Base-by-base conservation (phyloP, 208 protist species). In the Leishmania aethiopica region DNA sequence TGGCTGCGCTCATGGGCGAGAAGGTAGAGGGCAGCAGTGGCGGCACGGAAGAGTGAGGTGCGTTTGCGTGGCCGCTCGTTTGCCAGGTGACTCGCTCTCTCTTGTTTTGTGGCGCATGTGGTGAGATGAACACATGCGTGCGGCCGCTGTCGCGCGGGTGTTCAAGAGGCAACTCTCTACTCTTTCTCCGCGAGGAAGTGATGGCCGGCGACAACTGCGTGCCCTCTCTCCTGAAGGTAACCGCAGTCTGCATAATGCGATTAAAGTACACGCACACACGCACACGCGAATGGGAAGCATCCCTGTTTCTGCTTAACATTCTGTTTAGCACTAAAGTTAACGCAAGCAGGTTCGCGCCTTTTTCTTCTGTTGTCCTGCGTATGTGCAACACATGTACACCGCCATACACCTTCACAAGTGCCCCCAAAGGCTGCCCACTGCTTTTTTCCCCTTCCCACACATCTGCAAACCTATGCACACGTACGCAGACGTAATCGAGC, bases 1-100 rank as follows among this genome's bases (percentile, higher is more conserved):
- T 93, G 19, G 86, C 88, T 66, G 90, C 82, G 57, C 86, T 97
- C 47, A 96, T 96, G 93, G 89, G 86, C 17, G 82, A 88, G 22
- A 85, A 85, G 64, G 35, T n/a, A 47, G 75, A 32, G 25, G 75
- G 45, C 25, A 51, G 57, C 45, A 75, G 45, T 35, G 83, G 49
- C 64, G 15, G 8, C 57, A 13, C 75, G n/a, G 53, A 49, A 19
- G 75, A 76, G 37, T 47, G 37, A 82, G 55, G n/a, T 19, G 70
- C 4, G 45, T 35, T 25, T 55, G 28, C 45, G 45, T 74, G 45
- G 47, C 70, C 25, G 70, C 47, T 51, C 11, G 70, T 35, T 74
- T 51, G 28, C 28, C 35, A 55, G 25, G 70, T 55, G 70, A 32
- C 42, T 74, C 70, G 8, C 25, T 74, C 45, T 74, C 22, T 74